phyloP scores from a whole-genome alignment of 176 grass and related monocot genomes.

The Musa acuminata region DNA sequence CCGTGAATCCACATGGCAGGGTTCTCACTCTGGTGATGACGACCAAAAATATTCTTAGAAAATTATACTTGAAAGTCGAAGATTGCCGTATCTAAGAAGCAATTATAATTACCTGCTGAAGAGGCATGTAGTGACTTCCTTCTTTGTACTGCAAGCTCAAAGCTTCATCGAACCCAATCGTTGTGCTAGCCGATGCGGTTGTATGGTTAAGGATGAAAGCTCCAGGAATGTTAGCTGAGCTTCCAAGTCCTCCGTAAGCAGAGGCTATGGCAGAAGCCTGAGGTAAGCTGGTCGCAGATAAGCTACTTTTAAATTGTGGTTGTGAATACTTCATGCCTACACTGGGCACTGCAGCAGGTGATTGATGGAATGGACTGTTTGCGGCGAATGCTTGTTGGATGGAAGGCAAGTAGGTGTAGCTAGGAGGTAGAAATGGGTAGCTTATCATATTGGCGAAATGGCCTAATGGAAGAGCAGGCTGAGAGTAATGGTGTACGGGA shows the following conservation, averaged over 20 bases:
- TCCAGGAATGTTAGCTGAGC: constrained; percentile 55
- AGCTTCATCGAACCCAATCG: constrained; percentile 74
- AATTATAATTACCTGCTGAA: constrained; percentile 62
- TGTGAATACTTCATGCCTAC: constrained; percentile 78
- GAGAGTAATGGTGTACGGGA: constrained; percentile 82
- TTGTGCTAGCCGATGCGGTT: constrained; percentile 41
- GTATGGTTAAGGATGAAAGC: constrained; percentile 58
- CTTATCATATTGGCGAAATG: constrained; percentile 83
- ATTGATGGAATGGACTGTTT: constrained; percentile 79
- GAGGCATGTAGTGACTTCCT: constrained; percentile 66
- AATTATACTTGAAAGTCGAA: not conserved
- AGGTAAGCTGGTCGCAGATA: constrained; percentile 56
- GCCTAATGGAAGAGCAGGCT: constrained; percentile 64
- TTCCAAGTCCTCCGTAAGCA: constrained; percentile 80
- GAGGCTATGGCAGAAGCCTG: constrained; percentile 55
- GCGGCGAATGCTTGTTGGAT: constrained; percentile 75
- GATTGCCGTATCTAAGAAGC: not conserved
- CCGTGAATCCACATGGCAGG: constrained; percentile 85
- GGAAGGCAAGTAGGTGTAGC: constrained; percentile 74
- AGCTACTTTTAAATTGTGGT: constrained; percentile 72
- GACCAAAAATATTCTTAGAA: not conserved
- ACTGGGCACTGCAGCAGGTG: constrained; percentile 48
- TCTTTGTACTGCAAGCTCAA: constrained; percentile 80
- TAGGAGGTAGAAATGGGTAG: constrained; percentile 74
- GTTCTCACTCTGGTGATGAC: constrained; percentile 48